Base-by-base conservation (phyloP, 1,139 yeast species). In the Wickerhamomyces sp. region DNA sequence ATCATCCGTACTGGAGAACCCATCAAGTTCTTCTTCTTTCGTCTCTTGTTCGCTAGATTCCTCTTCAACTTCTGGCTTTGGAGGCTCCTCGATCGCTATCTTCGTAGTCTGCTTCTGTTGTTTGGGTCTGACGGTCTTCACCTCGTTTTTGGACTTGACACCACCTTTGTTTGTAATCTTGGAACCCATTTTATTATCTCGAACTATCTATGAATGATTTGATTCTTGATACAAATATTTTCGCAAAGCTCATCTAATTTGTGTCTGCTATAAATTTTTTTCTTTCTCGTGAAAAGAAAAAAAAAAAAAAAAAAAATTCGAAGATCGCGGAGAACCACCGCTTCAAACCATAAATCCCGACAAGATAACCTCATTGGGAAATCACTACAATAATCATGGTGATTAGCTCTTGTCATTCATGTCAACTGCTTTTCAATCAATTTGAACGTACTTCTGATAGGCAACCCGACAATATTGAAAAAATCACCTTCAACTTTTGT, bases 391-490 rank as follows among this genome's bases (percentile, higher is more conserved):
- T 23, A 16, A 9, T 23, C 3, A 5, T 28, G 16, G 7, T 13
- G 28, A 13, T 13, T 15, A 15, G 11, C 11, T 28, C 8, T 16
- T n/a, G 16, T 12, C 7, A 6, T 13, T 24, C 8, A 13, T 14
- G 21, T 18, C 20, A 39, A 18, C 1, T 42, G 37, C 18, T 35
- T 34, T 16, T 46, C 43, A 6, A 50, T 18, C 7, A 48, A 27
- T 19, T 41, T 45, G 25, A 72, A 72, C 0, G 91, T 77, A 23
- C 62, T 65, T 37, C 70, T 67, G 17, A 78, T 74, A 0, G 98
- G 97, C 38, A 91, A 61, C 0, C 98, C 98, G 8, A 91, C 91
- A n/a, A 87, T 84, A 54, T 87, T 89, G 57, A 70, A 79, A 52
- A 74, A 86, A 54, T 89, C 97, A 1, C 98, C 98, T 3, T 67